Evolutionary conservation across 768 basidiomycete genomes (phyloP).

Genomic region (Saitozyma sp.): DNA sequence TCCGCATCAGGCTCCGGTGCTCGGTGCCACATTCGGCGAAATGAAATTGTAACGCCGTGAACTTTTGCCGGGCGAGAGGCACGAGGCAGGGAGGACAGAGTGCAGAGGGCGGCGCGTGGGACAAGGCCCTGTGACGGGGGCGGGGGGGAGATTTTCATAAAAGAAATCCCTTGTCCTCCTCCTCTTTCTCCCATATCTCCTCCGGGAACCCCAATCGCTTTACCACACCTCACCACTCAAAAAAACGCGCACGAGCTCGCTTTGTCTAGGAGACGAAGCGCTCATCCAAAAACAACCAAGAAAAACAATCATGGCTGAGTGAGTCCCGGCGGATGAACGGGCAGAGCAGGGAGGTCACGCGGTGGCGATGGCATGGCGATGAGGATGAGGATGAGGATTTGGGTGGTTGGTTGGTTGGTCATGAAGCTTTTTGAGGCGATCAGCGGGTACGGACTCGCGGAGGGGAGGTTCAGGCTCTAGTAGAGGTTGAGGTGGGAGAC

Average conservation of each 20-base stretch:
- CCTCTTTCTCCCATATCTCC: conserved; percentile 23
- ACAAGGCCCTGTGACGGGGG: not conserved
- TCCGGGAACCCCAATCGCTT: conserved; percentile 22
- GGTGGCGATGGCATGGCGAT: not conserved
- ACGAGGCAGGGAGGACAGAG: too few species aligned
- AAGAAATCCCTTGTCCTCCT: not conserved
- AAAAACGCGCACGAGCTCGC: conserved; percentile 27
- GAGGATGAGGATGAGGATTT: too few species aligned
- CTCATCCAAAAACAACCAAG: conserved; percentile 19
- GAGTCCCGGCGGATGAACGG: conserved; percentile 20
- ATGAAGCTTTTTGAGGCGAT: too few species aligned
- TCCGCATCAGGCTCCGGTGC: too few species aligned
- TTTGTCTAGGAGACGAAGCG: conserved; percentile 42
- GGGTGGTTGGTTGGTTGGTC: too few species aligned
- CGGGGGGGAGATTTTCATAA: conserved; percentile 4
- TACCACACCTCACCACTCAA: conserved; percentile 14
- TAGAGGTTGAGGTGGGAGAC: too few species aligned
- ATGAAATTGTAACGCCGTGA: too few species aligned
- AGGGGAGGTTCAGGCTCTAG: too few species aligned
- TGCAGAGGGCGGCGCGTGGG: too few species aligned
- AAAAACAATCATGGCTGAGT: conserved; percentile 49
- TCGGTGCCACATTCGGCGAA: too few species aligned
- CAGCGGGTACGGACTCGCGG: too few species aligned
- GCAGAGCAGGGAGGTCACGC: not conserved
- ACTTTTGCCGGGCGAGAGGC: too few species aligned